Evolutionary conservation across 108 stramenopile species (phyloP), one percentile per base, ranked within the genome.

Genomic region (Skeletonema potamos): DNA sequence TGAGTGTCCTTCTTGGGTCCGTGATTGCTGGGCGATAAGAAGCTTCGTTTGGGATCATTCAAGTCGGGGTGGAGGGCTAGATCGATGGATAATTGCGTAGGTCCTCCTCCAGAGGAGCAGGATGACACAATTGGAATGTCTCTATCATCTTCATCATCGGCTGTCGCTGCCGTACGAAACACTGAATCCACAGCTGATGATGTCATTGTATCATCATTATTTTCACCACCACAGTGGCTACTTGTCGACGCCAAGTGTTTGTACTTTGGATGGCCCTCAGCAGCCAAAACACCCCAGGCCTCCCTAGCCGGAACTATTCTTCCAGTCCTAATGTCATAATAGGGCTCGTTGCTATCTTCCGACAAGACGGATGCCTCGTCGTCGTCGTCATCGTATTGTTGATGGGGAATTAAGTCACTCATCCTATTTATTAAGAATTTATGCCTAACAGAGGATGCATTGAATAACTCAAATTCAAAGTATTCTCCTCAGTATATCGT

Each of bases 51-150:
- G 18, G 48, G 48, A 51, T 51, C 48, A 24, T 51, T 51, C 48
- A 51, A 22, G 18, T 64, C 62, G 54, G 62, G 68, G 48, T 76
- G 67, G 56, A 69, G 67, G 7, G 75, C 75, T 41, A 62, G 51
- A 20, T 76, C 75, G 24, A 76, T 76, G 62, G 62, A 64, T 18
- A 61, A 69, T 64, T 76, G 75, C 3, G 75, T 64, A 39, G 75
- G 75, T 12, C 62, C 75, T 29, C 48, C 48, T 1, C 48, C 48
- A 51, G 48, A 51, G 22, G 48, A 51, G 8, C 48, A 51, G 22
- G 48, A 51, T 9, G 22, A 2, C 6, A 51, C 20, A 9, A 22
- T 22, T 1, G 48, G 48, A 44, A 48, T 33, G 54, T 28, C 12
- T 43, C 17, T 0, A 27, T 43, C 36, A 34, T 65, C 15, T 5